Conservation (phyloP, 83 land plant species). For the Picea abies region DNA sequence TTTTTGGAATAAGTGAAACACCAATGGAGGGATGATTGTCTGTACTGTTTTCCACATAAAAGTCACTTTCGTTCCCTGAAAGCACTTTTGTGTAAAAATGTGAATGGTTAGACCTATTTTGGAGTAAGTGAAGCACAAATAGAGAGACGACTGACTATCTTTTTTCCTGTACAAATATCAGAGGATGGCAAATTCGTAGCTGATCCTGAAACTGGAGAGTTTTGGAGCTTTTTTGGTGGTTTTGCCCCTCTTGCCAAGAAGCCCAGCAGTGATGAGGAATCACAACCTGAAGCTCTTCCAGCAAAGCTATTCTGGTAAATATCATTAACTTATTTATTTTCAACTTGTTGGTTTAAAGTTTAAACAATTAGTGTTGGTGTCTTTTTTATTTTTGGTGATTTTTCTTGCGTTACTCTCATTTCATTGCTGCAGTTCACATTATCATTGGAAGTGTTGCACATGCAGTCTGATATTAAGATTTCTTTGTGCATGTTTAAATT, state of each 20-base stretch:
- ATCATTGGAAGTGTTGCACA: background rate
- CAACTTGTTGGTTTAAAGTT: background rate
- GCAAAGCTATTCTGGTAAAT: slow-evolving; percentile 51
- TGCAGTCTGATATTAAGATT: background rate
- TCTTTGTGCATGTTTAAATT: background rate
- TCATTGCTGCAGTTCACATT: background rate
- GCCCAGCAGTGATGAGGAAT: slow-evolving; percentile 12
- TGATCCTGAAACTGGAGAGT: slow-evolving; percentile 80
- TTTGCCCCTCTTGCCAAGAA: slow-evolving; percentile 70
- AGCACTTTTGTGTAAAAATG: background rate
- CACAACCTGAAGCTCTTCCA: slow-evolving; percentile 17
- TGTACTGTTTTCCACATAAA: background rate
- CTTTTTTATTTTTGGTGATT: background rate
- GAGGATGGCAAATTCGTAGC: slow-evolving; percentile 89
- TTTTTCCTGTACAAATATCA: slow-evolving; percentile 10
- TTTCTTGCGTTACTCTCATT: background rate
- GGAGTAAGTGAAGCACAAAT: background rate
- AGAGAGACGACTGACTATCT: background rate
- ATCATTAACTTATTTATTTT: background rate
- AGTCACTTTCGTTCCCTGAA: background rate
- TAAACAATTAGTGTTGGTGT: slow-evolving; percentile 1
- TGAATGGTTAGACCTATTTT: background rate
- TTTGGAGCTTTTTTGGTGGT: slow-evolving; percentile 85
- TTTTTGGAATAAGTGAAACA: background rate
- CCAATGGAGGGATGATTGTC: background rate